A percentile compares a stretch with the other conserved stretches of the same genome.
phyloP scores from a whole-genome alignment of 257 asterid species.

The Thymus mandschuricus region DNA sequence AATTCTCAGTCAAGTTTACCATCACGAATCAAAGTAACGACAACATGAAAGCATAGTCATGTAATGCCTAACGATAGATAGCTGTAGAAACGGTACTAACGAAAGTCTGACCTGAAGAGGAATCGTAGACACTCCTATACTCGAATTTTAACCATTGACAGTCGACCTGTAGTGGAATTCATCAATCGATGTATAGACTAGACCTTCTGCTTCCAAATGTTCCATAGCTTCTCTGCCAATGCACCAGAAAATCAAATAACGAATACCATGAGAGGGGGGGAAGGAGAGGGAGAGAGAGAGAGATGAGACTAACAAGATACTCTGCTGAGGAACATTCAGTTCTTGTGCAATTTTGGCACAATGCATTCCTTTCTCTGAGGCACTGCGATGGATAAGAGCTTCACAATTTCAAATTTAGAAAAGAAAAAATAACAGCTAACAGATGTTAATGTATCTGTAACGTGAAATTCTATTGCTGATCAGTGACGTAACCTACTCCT shows the following conservation, averaged over 20 bases:
- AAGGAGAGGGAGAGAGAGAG: constrained; percentile 1
- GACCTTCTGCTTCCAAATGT: constrained; percentile 67
- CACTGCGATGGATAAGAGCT: constrained; percentile 48
- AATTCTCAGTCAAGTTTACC: not conserved
- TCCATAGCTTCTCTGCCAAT: constrained; percentile 66
- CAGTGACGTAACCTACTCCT: constrained; percentile 5
- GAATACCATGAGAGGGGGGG: not conserved
- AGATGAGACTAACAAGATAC: constrained; percentile 45
- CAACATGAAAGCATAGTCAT: too few species aligned
- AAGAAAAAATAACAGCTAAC: not conserved
- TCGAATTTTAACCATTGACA: constrained; percentile 55
- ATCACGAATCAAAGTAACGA: not conserved
- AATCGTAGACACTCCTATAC: not conserved
- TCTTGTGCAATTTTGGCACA: constrained; percentile 56
- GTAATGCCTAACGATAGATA: not conserved
- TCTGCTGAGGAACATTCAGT: constrained; percentile 54
- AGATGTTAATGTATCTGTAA: not conserved
- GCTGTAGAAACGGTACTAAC: constrained; percentile 12
- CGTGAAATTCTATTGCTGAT: not conserved
- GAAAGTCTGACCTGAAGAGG: too few species aligned
- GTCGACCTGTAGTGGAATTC: constrained; percentile 77
- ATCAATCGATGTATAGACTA: constrained; percentile 69
- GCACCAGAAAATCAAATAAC: constrained; percentile 27
- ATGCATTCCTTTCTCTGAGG: constrained; percentile 61
- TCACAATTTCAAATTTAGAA: not conserved